A percentile compares a stretch with the other conserved stretches of the same genome.
These are phyloP conservation scores for Malus hybrid DNA, from an alignment of 331 rosid genomes.

Conservation along the genomic window DNA sequence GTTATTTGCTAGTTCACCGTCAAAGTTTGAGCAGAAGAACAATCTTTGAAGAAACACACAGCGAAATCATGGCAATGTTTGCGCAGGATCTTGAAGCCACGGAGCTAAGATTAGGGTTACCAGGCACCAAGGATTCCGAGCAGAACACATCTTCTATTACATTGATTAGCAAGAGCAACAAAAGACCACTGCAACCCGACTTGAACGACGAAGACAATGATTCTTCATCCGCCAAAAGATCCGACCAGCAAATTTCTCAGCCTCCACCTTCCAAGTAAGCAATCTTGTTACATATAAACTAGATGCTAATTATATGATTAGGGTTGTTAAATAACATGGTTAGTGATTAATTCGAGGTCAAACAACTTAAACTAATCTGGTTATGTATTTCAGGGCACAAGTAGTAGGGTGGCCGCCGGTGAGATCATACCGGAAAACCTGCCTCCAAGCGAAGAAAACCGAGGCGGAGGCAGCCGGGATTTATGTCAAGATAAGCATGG, in stretches of 20 bases:
- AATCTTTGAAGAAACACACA: background rate
- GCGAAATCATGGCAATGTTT: slow-evolving; percentile 4
- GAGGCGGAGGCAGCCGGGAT: slow-evolving; percentile 8
- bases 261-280: slow-evolving; percentile 41
- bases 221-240: slow-evolving; percentile 4
- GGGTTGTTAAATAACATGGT: background rate
- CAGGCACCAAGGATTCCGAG: slow-evolving; percentile 23
- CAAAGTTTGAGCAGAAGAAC: background rate
- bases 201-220: background rate
- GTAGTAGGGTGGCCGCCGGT: slow-evolving; percentile 56
- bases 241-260: slow-evolving; percentile 1
- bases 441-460: slow-evolving; percentile 15
- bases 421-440: slow-evolving; percentile 25
- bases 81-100: slow-evolving; percentile 40
- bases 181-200: slow-evolving; percentile 12
- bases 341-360: background rate
- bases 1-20: background rate
- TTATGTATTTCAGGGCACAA: slow-evolving; percentile 20
- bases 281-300: background rate
- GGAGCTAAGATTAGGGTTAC: slow-evolving; percentile 47
- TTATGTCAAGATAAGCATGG: slow-evolving; percentile 43
- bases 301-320: background rate
- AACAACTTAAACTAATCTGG: no score
- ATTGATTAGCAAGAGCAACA: slow-evolving; percentile 1
- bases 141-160: slow-evolving; percentile 7